Evolutionary conservation across 140 eudicot genomes (phyloP).

Genomic region (Senecio squalidus): DNA sequence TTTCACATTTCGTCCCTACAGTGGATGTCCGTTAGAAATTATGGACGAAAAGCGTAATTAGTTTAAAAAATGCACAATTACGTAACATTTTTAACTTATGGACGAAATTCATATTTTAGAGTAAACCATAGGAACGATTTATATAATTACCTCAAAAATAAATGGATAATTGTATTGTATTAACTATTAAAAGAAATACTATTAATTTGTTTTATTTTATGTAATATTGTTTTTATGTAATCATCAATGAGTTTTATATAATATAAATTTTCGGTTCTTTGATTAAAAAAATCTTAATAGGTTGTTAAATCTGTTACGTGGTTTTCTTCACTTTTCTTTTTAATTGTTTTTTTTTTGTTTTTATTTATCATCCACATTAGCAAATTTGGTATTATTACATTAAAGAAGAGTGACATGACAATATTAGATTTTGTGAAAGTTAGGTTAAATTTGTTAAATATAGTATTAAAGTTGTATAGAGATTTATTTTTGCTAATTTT

Average conservation of each 20-base stretch:
- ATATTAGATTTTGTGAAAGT: too few species aligned
- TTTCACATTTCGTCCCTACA: too few species aligned
- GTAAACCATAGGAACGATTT: too few species aligned
- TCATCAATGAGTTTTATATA: not conserved
- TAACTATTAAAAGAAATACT: conserved; percentile 5
- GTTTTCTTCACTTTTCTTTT: not conserved
- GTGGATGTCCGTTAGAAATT: too few species aligned
- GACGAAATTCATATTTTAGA: too few species aligned
- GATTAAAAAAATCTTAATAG: conserved; percentile 3
- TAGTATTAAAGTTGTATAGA: too few species aligned
- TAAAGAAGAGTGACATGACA: not conserved
- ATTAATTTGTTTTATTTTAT: not conserved
- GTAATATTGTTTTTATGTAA: not conserved
- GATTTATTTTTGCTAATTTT: too few species aligned
- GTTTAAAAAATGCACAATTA: too few species aligned
- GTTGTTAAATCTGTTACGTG: conserved; percentile 11
- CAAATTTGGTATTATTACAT: not conserved
- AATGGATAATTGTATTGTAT: conserved; percentile 21
- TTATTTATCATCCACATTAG: not conserved
- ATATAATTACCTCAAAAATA: too few species aligned
- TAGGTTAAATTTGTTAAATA: too few species aligned
- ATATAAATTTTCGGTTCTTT: conserved; percentile 17
- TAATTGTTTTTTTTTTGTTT: not conserved
- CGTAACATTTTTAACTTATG: too few species aligned
- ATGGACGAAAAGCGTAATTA: too few species aligned